Base-by-base conservation (phyloP, 768 basidiomycete genomes). In the Leccinum rimulosum region DNA sequence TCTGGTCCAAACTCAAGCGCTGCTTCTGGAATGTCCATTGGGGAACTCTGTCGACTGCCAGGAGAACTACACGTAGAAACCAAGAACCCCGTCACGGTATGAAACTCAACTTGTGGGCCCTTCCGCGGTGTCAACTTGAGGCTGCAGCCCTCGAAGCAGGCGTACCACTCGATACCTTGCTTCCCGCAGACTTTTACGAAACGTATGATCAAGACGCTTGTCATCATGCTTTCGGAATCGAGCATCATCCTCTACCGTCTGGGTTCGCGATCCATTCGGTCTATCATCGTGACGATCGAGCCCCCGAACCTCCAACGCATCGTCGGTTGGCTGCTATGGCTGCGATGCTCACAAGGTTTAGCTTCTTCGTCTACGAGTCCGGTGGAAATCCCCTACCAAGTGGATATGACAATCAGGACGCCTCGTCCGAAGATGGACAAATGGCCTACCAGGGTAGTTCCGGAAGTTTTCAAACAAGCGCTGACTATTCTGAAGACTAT, bases 251-350 rank as follows among this genome's bases (percentile, higher is more conserved):
- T 22, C 22, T 22, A 22, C 22, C 22, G 1, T 22, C 22, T 22
- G 1, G 22, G 22, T 22, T 22, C 22, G 22, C 22, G 22, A 22
- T 22, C 22, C 22, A 22, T 22, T 22, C 22, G 22, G 22, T 22
- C 22, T 22, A 22, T 22, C 22, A 22, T 22, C 22, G 22, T 22
- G 22, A 22, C 22, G 22, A 22, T 22, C 22, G 22, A 1, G 22
- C 22, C 14, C 57, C 61, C 1, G 63, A 65, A 48, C 75, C 82
- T 8, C 69, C 81, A 54, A 87, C 86, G 0, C 77, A 85, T 61
- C 78, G 79, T n/a, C 80, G 84, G 43, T 52, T 88, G 31, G 83
- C 84, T 4, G 73, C 77, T 14, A 87, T 87, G 84, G 74, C 81
- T 3, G 76, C 74, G 11, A 76, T 88, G 65, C 67, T 87, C 6